Percentiles rank a stretch among this genome's conserved stretches.
Conservation (phyloP, 352 stramenopile genomes). For the Pilasporangium apinafurcum region DNA sequence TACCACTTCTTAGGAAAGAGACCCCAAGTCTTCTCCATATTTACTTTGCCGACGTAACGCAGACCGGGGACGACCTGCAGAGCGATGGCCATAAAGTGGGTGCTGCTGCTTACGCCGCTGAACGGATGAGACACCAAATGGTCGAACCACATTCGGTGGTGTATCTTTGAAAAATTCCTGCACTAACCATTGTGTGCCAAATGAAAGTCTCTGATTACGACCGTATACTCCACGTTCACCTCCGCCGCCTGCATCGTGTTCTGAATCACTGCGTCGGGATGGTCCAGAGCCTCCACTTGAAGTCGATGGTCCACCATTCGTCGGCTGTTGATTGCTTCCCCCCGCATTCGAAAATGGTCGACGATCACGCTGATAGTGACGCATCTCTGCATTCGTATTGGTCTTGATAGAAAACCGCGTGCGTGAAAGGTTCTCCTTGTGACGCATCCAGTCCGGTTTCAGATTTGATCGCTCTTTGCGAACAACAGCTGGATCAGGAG, state of each 20-base stretch:
- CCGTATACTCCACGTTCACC: slow-evolving; percentile 52
- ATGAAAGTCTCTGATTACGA: slow-evolving; percentile 45
- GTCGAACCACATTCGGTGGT: slow-evolving; percentile 17
- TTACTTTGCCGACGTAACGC: slow-evolving; percentile 50
- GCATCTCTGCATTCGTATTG: slow-evolving; percentile 36
- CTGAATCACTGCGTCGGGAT: slow-evolving; percentile 4
- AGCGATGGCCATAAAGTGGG: slow-evolving; percentile 5
- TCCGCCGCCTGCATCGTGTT: slow-evolving; percentile 31
- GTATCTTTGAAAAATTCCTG: slow-evolving; percentile 43
- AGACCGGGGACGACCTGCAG: slow-evolving; percentile 9
- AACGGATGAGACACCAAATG: slow-evolving; percentile 16
- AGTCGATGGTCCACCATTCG: not conserved
- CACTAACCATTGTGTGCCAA: slow-evolving; percentile 48
- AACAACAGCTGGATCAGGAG: not conserved
- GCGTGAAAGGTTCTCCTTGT: slow-evolving; percentile 47
- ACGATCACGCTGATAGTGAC: slow-evolving; percentile 30
- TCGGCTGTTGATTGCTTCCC: not conserved
- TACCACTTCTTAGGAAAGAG: too few species aligned
- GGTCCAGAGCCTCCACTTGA: not conserved
- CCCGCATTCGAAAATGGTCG: not conserved
- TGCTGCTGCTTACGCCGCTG: slow-evolving; percentile 16
- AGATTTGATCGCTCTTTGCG: slow-evolving; percentile 21
- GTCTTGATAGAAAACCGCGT: slow-evolving; percentile 61
- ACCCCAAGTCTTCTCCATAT: slow-evolving; percentile 38
- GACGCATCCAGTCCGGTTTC: slow-evolving; percentile 69